These are phyloP conservation scores for Cicer judaicum DNA, from an alignment of 306 rosid species.

Conservation along the genomic window DNA sequence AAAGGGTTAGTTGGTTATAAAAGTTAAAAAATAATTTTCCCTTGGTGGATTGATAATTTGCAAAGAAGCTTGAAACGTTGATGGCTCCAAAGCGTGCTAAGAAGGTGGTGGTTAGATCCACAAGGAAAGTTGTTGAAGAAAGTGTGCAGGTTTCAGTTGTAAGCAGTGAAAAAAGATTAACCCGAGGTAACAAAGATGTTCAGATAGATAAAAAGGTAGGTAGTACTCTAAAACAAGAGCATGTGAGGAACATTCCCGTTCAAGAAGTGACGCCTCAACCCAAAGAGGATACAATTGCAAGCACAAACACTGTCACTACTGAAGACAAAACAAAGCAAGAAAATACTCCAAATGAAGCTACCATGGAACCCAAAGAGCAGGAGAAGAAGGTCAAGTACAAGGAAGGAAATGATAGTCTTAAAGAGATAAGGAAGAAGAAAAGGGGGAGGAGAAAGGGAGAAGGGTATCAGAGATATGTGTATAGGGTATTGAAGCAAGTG, in stretches of 20 bases:
- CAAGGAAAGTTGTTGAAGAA: conserved; percentile 47
- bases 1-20: not conserved
- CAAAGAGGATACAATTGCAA: conserved; percentile 20
- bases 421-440: conserved; percentile 39
- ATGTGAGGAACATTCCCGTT: conserved; percentile 41
- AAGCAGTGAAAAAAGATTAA: conserved; percentile 27
- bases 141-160: conserved; percentile 35
- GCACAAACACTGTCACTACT: not conserved
- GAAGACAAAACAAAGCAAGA: conserved; percentile 21
- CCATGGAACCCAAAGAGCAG: conserved; percentile 11
- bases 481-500: conserved; percentile 72
- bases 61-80: conserved; percentile 8
- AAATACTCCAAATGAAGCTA: not conserved
- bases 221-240: not conserved
- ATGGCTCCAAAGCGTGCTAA: conserved; percentile 61
- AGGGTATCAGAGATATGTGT: conserved; percentile 72
- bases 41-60: not conserved
- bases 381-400: not conserved
- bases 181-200: conserved; percentile 17
- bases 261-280: conserved; percentile 42
- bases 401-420: conserved; percentile 2
- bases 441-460: conserved; percentile 40
- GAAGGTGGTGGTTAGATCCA: conserved; percentile 47
- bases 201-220: not conserved
- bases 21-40: not conserved